Evolutionary conservation across 2,329 filamentous ascomycete species (phyloP).

Genomic region (Sphaerostilbella broomeana): DNA sequence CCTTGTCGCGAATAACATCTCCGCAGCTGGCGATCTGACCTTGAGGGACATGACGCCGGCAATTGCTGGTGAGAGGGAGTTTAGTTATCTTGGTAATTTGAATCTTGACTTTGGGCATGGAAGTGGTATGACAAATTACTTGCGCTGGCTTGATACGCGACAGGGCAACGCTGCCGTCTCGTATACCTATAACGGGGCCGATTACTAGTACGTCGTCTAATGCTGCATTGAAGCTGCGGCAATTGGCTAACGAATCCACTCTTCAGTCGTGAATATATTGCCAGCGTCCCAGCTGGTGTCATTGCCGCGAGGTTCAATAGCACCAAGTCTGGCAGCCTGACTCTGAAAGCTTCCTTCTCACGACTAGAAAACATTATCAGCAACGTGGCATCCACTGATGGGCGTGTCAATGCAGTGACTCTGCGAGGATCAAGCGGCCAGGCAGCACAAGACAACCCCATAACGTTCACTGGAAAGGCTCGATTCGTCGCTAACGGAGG

Average conservation of each 20-base stretch:
- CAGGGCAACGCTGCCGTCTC: constrained; percentile 28
- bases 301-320: constrained; percentile 26
- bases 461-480: constrained; percentile 19
- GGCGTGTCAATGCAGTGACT: constrained; percentile 14
- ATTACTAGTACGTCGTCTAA: constrained; percentile 18
- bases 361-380: constrained; percentile 14
- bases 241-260: not conserved
- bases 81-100: constrained; percentile 19
- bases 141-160: constrained; percentile 32
- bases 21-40: constrained; percentile 29
- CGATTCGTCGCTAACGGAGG: constrained; percentile 17
- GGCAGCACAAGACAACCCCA: constrained; percentile 12
- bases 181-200: constrained; percentile 28
- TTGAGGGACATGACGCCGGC: constrained; percentile 6
- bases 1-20: constrained; percentile 31
- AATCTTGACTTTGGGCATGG: constrained; percentile 30
- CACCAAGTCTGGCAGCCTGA: constrained; percentile 14
- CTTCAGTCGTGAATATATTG: constrained; percentile 31
- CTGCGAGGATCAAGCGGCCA: constrained; percentile 19
- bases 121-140: constrained; percentile 24
- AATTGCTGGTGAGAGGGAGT: not conserved
- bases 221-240: no score
- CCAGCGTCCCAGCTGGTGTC: constrained; percentile 32
- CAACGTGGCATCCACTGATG: constrained; percentile 13
- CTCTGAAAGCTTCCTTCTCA: constrained; percentile 16